phyloP scores from a whole-genome alignment of 148 eudicot genomes.

The Silene uniflora region DNA sequence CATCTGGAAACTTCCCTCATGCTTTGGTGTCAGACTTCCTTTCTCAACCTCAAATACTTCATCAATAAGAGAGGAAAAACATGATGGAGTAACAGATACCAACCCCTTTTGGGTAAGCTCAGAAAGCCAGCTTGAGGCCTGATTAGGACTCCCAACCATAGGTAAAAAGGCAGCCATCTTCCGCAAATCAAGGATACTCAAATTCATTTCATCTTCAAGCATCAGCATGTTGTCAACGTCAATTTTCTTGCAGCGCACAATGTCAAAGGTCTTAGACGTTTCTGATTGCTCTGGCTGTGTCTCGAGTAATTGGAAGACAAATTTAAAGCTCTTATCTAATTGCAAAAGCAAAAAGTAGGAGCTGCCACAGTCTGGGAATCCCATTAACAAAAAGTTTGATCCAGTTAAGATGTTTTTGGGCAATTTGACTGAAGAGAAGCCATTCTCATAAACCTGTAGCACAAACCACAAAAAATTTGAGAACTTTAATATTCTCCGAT shows the following conservation, averaged over 20 bases:
- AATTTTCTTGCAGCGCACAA: slow-evolving; percentile 52
- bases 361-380: slow-evolving; percentile 84
- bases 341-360: slow-evolving; percentile 81
- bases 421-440: slow-evolving; percentile 55
- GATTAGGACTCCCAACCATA: slow-evolving; percentile 31
- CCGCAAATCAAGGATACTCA: slow-evolving; percentile 64
- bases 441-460: slow-evolving; percentile 82
- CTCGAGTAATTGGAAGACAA: slow-evolving; percentile 70
- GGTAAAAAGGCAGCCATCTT: slow-evolving; percentile 43
- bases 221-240: slow-evolving; percentile 71
- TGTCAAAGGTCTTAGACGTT: slow-evolving; percentile 46
- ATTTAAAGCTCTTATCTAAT: slow-evolving; percentile 74
- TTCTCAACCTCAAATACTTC: slow-evolving; percentile 83
- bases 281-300: slow-evolving; percentile 52
- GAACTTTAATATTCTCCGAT: neutral
- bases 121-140: slow-evolving; percentile 46
- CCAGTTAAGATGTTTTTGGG: slow-evolving; percentile 63
- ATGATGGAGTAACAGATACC: slow-evolving; percentile 40
- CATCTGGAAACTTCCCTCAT: slow-evolving; percentile 41
- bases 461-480: slow-evolving; percentile 1
- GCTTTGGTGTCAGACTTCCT: slow-evolving; percentile 47
- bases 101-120: slow-evolving; percentile 46
- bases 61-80: slow-evolving; percentile 80
- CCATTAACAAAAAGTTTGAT: slow-evolving; percentile 63
- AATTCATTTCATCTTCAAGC: slow-evolving; percentile 76